Conservation (phyloP, 495 filamentous ascomycete genomes). For the Astrothelium subdiscretum region DNA sequence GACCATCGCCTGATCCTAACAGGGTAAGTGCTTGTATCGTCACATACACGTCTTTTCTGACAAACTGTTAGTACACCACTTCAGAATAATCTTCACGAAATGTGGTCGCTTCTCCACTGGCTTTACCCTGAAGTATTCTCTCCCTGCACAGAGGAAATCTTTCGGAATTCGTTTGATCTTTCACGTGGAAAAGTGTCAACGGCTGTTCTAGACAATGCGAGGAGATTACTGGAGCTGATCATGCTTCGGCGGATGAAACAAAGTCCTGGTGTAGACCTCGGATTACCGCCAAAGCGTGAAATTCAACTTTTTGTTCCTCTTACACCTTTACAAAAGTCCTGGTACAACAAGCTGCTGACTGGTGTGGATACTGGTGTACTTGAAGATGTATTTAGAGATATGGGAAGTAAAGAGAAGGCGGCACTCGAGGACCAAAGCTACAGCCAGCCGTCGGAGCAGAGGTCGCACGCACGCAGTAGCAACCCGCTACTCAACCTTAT, state of each 20-base stretch:
- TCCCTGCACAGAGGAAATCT: slow-evolving; percentile 37
- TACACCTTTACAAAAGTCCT: slow-evolving; percentile 49
- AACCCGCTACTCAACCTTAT: slow-evolving; percentile 44
- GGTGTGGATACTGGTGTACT: slow-evolving; percentile 40
- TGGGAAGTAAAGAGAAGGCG: slow-evolving; percentile 36
- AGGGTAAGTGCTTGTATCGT: too few species aligned
- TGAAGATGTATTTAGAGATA: slow-evolving; percentile 41
- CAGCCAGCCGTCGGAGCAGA: too few species aligned
- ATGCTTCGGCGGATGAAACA: slow-evolving; percentile 56
- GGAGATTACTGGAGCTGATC: slow-evolving; percentile 43
- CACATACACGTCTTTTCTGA: too few species aligned
- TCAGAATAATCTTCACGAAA: slow-evolving; percentile 51
- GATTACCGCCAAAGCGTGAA: slow-evolving; percentile 49
- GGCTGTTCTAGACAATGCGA: slow-evolving; percentile 41
- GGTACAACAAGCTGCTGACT: slow-evolving; percentile 51
- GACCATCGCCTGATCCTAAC: slow-evolving; percentile 52
- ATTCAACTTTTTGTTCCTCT: slow-evolving; percentile 49
- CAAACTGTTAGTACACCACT: slow-evolving; percentile 37
- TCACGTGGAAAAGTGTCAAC: slow-evolving; percentile 43
- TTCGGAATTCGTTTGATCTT: slow-evolving; percentile 49
- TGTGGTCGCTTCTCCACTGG: slow-evolving; percentile 55
- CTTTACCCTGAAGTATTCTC: slow-evolving; percentile 52
- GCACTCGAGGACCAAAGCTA: slow-evolving; percentile 17
- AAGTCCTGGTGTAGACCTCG: slow-evolving; percentile 45
- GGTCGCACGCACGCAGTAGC: background rate